Conservation (phyloP, 1,284 basidiomycete species). For the Malassezia furfur region DNA sequence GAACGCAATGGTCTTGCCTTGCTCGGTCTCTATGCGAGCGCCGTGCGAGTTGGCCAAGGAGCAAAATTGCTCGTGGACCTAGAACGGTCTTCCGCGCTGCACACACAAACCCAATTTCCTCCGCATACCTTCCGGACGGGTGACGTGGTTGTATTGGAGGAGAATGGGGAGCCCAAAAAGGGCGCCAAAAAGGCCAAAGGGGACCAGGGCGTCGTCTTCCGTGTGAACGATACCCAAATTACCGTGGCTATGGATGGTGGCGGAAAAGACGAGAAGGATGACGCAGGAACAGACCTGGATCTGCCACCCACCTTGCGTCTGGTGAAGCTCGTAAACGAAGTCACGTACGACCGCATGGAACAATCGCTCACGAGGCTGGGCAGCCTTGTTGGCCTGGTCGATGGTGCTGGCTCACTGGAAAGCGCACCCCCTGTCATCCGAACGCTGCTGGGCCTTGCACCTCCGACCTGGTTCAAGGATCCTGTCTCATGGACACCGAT, state of each 20-base stretch:
- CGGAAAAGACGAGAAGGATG: conserved; percentile 8
- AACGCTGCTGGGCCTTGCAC: conserved; percentile 20
- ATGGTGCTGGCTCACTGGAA: not conserved
- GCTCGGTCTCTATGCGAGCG: conserved; percentile 61
- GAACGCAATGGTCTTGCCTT: conserved; percentile 78
- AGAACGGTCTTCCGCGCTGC: conserved; percentile 70
- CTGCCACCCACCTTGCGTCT: conserved; percentile 72
- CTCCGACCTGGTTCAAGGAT: conserved; percentile 25
- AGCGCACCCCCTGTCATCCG: conserved; percentile 20
- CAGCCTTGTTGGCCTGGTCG: conserved; percentile 11
- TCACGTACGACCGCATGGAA: conserved; percentile 67
- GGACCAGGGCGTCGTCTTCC: conserved; percentile 51
- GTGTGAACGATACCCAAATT: conserved; percentile 5
- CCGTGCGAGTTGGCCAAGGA: conserved; percentile 69
- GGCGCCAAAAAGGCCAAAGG: not conserved
- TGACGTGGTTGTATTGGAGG: conserved; percentile 73
- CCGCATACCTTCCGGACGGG: conserved; percentile 76
- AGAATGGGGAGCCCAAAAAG: conserved; percentile 50
- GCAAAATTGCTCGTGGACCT: conserved; percentile 86
- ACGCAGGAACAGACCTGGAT: conserved; percentile 53
- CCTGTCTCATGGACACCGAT: conserved; percentile 54
- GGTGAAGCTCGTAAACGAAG: conserved; percentile 82
- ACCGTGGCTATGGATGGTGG: conserved; percentile 14
- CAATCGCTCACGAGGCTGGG: conserved; percentile 25
- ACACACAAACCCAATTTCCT: conserved; percentile 62